A percentile compares a stretch with the other conserved stretches of the same genome.
Conservation (phyloP, 495 filamentous ascomycete genomes). For the Aspergillus mulundensis region DNA sequence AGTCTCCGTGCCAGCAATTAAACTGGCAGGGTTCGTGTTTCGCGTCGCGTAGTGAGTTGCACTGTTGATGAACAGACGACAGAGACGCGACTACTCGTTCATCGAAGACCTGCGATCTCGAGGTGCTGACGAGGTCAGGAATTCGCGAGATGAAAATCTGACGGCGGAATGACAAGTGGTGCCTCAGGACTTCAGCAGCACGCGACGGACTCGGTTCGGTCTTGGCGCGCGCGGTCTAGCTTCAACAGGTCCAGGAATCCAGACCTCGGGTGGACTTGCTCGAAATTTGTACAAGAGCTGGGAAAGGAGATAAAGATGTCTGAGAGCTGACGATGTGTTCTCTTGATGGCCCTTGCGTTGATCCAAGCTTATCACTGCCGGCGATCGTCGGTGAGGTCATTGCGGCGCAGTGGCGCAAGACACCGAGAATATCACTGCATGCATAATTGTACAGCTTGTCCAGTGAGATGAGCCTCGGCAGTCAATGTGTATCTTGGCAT, state of each 20-base stretch:
- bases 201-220: conserved; percentile 7
- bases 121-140: neutral
- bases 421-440: conserved; percentile 1
- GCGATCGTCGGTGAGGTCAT: conserved; percentile 11
- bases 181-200: neutral
- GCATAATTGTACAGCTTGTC: neutral
- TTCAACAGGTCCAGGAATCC: neutral
- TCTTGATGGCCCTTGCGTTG: neutral
- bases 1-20: conserved; percentile 4
- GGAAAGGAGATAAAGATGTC: neutral
- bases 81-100: neutral
- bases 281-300: neutral
- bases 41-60: conserved; percentile 1
- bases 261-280: neutral
- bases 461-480: neutral
- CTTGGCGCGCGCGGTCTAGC: conserved; percentile 11
- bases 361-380: neutral
- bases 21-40: conserved; percentile 6
- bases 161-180: conserved; percentile 6
- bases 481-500: neutral
- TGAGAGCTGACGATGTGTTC: neutral
- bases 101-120: neutral
- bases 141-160: conserved; percentile 1
- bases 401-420: conserved; percentile 8
- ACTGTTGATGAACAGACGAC: neutral